These are phyloP conservation scores for Fusarium mexicanum DNA, from an alignment of 2,329 filamentous ascomycete genomes.

Conservation along the genomic window DNA sequence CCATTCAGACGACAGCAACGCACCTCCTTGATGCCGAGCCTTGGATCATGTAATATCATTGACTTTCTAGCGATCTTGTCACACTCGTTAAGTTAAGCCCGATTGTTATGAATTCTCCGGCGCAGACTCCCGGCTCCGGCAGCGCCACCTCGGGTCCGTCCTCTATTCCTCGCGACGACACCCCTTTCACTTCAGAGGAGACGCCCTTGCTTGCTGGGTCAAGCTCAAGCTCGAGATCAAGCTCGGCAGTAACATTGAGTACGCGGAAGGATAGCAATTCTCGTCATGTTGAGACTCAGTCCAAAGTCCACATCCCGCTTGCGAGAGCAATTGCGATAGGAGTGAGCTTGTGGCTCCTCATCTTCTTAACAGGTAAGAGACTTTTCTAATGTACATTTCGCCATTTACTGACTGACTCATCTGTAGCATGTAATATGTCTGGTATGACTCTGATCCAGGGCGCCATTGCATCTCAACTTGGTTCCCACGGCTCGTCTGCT, in stretches of 20 bases:
- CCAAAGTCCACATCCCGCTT: conserved; percentile 39
- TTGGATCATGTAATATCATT: neutral
- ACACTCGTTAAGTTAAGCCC: neutral
- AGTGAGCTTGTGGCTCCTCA: conserved; percentile 41
- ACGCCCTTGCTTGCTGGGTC: conserved; percentile 34
- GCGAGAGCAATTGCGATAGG: conserved; percentile 57
- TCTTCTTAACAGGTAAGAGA: conserved; percentile 42
- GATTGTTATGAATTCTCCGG: conserved; percentile 12
- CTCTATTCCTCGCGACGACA: neutral
- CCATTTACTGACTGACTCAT: conserved; percentile 8
- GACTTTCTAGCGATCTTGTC: neutral
- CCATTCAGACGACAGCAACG: neutral
- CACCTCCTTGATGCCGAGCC: neutral
- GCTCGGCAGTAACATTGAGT: neutral
- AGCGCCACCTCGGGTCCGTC: conserved; percentile 10
- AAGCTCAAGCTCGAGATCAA: conserved; percentile 8
- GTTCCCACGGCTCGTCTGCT: conserved; percentile 75
- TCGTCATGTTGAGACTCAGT: neutral
- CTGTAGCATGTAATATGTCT: conserved; percentile 74
- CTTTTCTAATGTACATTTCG: neutral
- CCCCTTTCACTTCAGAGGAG: conserved; percentile 22
- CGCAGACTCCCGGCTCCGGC: conserved; percentile 4
- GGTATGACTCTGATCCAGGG: conserved; percentile 85
- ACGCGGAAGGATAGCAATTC: conserved; percentile 2
- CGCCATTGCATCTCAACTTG: conserved; percentile 76